Percentiles rank a stretch among this genome's conserved stretches.
Evolutionary conservation across 805 yeast species (phyloP).

Genomic region (Yamadazyma olivae): DNA sequence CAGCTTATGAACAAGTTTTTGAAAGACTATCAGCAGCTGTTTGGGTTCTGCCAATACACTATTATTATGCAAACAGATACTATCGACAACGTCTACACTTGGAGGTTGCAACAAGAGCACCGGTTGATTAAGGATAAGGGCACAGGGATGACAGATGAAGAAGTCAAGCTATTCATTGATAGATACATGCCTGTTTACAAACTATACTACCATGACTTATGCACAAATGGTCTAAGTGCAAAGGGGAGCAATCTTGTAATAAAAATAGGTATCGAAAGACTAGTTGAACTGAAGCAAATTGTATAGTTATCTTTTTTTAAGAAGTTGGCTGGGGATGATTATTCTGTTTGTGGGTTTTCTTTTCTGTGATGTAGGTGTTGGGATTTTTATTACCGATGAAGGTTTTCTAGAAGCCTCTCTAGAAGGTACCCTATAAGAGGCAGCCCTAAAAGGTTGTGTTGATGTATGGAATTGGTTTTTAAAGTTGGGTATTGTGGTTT

Average conservation of each 20-base stretch:
- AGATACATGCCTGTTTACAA: conserved; percentile 86
- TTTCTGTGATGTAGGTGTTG: no score
- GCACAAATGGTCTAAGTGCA: conserved; percentile 22
- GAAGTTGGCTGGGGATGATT: no score
- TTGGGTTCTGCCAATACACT: conserved; percentile 60
- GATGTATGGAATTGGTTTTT: no score
- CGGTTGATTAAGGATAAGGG: conserved; percentile 53
- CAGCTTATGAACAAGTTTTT: conserved; percentile 52
- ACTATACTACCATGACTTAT: conserved; percentile 55
- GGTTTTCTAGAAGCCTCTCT: no score
- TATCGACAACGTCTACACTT: conserved; percentile 61
- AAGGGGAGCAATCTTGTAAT: not conserved
- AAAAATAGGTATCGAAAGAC: conserved; percentile 4
- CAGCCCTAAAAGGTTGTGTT: no score
- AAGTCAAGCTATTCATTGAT: conserved; percentile 67
- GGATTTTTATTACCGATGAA: no score
- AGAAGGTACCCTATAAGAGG: no score
- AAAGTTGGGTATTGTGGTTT: no score
- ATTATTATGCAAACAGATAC: conserved; percentile 60
- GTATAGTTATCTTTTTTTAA: no score
- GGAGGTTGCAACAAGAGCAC: conserved; percentile 82
- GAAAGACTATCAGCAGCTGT: conserved; percentile 47
- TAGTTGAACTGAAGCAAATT: not conserved
- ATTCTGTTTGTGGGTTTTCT: no score
- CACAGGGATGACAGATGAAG: conserved; percentile 73